Evolutionary conservation across 1,284 basidiomycete species (phyloP).

Genomic region (Rhizopogon parksii): DNA sequence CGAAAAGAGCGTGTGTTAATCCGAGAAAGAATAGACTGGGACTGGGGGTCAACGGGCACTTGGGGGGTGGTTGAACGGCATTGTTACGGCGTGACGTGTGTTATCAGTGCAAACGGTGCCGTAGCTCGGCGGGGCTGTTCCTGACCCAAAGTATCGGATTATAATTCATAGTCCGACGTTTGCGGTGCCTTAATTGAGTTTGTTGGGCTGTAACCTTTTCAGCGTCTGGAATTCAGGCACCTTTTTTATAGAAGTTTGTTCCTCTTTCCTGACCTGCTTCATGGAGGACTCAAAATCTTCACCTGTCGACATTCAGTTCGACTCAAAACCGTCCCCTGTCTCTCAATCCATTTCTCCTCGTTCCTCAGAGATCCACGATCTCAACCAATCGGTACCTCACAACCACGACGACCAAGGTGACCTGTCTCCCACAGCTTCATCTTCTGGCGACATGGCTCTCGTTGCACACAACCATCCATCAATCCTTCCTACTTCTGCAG

Average conservation of each 20-base stretch:
- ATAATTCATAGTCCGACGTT: constrained; percentile 23
- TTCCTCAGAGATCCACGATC: constrained; percentile 3
- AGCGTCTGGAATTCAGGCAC: constrained; percentile 29
- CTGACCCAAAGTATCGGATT: constrained; percentile 21
- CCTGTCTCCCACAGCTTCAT: constrained; percentile 6
- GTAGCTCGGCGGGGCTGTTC: constrained; percentile 30
- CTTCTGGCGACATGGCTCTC: constrained; percentile 22
- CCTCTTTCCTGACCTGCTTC: constrained; percentile 25
- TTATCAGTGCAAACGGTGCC: constrained; percentile 25
- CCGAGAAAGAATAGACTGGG: background rate
- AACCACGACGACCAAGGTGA: constrained; percentile 3
- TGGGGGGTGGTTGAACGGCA: constrained; percentile 4
- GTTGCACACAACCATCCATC: constrained; percentile 20
- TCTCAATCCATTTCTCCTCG: constrained; percentile 4
- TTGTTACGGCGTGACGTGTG: constrained; percentile 16
- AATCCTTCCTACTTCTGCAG: constrained; percentile 14
- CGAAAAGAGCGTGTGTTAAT: background rate
- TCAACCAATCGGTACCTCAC: constrained; percentile 1
- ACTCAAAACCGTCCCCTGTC: constrained; percentile 9
- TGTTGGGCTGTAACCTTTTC: constrained; percentile 23
- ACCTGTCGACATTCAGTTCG: constrained; percentile 19
- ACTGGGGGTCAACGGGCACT: background rate
- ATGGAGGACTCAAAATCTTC: constrained; percentile 31
- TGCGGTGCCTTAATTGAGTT: constrained; percentile 30
- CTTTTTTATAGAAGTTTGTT: constrained; percentile 26